phyloP scores from a whole-genome alignment of 257 asterid genomes.

The Parsonsia alboflavescens region DNA sequence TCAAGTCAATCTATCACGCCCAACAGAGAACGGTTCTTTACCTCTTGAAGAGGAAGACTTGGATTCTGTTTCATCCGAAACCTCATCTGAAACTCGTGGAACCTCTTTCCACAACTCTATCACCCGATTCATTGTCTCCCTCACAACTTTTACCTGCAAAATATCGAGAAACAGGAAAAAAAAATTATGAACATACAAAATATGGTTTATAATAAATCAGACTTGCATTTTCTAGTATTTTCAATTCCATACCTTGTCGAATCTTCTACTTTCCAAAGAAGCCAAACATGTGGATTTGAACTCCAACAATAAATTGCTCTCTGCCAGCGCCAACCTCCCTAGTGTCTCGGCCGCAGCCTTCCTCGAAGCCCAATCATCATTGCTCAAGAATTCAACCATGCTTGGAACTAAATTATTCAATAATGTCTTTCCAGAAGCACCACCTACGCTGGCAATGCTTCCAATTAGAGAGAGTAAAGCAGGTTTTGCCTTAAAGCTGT shows the following conservation, averaged over 20 bases:
- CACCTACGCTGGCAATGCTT: slow-evolving; percentile 43
- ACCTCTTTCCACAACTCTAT: slow-evolving; percentile 67
- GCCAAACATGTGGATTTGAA: slow-evolving; percentile 45
- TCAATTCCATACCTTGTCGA: slow-evolving; percentile 55
- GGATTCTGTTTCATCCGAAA: slow-evolving; percentile 27
- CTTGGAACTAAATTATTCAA: slow-evolving; percentile 38
- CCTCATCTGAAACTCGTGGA: slow-evolving; percentile 34
- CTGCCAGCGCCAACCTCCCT: slow-evolving; percentile 50
- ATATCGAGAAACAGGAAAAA: background rate
- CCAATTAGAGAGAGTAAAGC: slow-evolving; percentile 50
- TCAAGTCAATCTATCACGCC: background rate
- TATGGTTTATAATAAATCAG: background rate
- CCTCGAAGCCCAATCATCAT: slow-evolving; percentile 77
- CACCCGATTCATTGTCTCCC: slow-evolving; percentile 83
- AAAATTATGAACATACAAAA: background rate
- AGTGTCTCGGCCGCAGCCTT: slow-evolving; percentile 82
- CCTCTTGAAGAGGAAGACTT: slow-evolving; percentile 52
- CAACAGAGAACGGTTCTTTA: slow-evolving; percentile 14
- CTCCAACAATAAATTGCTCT: slow-evolving; percentile 34
- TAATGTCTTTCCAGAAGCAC: slow-evolving; percentile 38
- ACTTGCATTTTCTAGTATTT: background rate
- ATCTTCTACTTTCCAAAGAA: slow-evolving; percentile 58
- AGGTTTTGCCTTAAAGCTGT: slow-evolving; percentile 61
- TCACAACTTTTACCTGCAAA: slow-evolving; percentile 66
- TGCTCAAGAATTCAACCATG: slow-evolving; percentile 54